Evolutionary conservation across 768 basidiomycete species (phyloP), one percentile per base, ranked within the genome.

Genomic region (Epithele typhae): DNA sequence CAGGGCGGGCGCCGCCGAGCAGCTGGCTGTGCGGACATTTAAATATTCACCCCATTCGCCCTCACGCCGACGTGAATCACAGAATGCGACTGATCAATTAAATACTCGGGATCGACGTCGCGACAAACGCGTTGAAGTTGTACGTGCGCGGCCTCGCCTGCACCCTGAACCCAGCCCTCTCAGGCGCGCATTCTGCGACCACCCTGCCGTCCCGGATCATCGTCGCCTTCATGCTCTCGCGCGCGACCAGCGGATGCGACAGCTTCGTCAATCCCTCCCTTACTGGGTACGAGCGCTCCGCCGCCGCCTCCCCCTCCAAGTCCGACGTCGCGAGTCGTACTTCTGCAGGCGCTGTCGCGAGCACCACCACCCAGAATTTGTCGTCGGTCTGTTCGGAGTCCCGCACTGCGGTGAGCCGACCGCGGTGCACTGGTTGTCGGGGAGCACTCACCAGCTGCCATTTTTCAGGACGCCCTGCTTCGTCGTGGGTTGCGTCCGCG

Each of bases 81-180:
- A n/a, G n/a, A n/a, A n/a, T n/a, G n/a, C n/a, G n/a, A n/a, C n/a
- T n/a, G n/a, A n/a, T n/a, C n/a, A n/a, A n/a, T n/a, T n/a, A n/a
- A n/a, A n/a, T n/a, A n/a, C n/a, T n/a, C n/a, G n/a, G n/a, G n/a
- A n/a, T n/a, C n/a, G 61, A 64, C 49, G 51, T 45, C 5, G 61
- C 64, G 2, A 66, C 65, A 35, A 57, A 69, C 5, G 50, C 68
- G 25, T 70, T 72, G 58, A 71, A 72, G 52, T 72, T 72, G 60
- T 72, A 71, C 42, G 52, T 54, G 40, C 48, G 12, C 9, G 72
- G 71, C 18, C 49, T 43, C 30, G 51, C 54, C 25, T 55, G 54
- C 49, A 70, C 69, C 5, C 30, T 46, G 46, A 65, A 71, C 41
- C 52, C 64, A 3, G 43, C 41, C 14, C 22, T 18, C 4, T 14